phyloP scores from a whole-genome alignment of 306 rosid genomes.

The Mimosa pudica region DNA sequence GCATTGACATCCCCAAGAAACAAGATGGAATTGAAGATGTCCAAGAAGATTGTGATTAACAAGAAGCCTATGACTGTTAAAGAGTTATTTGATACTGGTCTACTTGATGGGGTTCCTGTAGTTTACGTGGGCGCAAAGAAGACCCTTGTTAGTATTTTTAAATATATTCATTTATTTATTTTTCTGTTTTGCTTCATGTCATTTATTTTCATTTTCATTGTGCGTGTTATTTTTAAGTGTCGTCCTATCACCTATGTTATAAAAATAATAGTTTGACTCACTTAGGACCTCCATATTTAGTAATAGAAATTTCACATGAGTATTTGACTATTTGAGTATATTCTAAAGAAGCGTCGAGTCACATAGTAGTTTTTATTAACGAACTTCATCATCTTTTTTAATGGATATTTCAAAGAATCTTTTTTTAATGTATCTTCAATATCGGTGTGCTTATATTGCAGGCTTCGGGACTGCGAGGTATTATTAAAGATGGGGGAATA shows the following conservation, averaged over 20 bases:
- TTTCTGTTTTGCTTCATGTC: neutral
- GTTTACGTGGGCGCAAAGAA: constrained; percentile 86
- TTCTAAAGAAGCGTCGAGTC: constrained; percentile 1
- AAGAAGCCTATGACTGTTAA: constrained; percentile 73
- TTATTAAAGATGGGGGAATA: constrained; percentile 82
- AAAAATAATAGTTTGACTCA: constrained; percentile 14
- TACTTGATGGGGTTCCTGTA: constrained; percentile 89
- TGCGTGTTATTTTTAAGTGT: neutral
- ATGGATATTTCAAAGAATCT: neutral
- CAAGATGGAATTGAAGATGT: constrained; percentile 56
- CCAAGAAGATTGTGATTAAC: constrained; percentile 55
- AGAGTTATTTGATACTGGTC: constrained; percentile 91
- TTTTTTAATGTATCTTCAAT: constrained; percentile 12
- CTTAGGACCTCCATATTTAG: constrained; percentile 1
- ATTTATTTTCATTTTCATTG: neutral
- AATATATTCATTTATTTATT: neutral
- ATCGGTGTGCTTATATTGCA: constrained; percentile 41
- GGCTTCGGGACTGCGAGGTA: constrained; percentile 82
- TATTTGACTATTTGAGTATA: neutral
- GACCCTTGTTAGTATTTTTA: constrained; percentile 20
- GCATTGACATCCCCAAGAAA: constrained; percentile 43
- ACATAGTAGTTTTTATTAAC: neutral
- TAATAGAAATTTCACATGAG: constrained; percentile 4
- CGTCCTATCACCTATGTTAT: neutral
- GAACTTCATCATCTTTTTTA: neutral